Evolutionary conservation across 2,329 filamentous ascomycete species (phyloP).

Genomic region (Colletotrichum acutatum): DNA sequence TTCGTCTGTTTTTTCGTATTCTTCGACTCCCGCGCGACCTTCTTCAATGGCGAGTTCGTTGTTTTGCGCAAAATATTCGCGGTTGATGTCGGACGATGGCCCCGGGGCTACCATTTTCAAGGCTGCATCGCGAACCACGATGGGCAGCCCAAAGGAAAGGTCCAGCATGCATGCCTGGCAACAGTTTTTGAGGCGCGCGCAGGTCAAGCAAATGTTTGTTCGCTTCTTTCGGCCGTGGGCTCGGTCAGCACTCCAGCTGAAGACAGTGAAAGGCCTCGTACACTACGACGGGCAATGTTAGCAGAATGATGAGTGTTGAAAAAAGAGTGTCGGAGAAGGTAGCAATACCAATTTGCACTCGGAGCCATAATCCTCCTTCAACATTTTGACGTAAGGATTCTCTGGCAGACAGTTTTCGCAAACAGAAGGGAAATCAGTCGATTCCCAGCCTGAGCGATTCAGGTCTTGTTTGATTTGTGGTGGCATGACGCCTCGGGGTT

Average conservation of each 20-base stretch:
- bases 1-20: slow-evolving; percentile 96
- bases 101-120: slow-evolving; percentile 98
- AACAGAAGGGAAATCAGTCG: slow-evolving; percentile 88
- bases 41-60: slow-evolving; percentile 97
- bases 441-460: slow-evolving; percentile 96
- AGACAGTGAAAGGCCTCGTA: slow-evolving; percentile 94
- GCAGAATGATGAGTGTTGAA: slow-evolving; percentile 31
- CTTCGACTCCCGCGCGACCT: slow-evolving; percentile 84
- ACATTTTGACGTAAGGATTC: slow-evolving; percentile 98
- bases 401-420: slow-evolving; percentile 95
- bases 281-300: slow-evolving; percentile 58
- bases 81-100: slow-evolving; percentile 90
- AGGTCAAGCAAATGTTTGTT: slow-evolving; percentile 96
- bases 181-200: slow-evolving; percentile 97
- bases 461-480: slow-evolving; percentile 96
- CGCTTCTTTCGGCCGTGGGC: slow-evolving; percentile 88
- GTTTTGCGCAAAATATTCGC: slow-evolving; percentile 98
- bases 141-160: slow-evolving; percentile 92
- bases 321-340: not conserved
- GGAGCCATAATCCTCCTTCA: slow-evolving; percentile 95
- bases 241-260: slow-evolving; percentile 93
- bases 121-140: slow-evolving; percentile 93
- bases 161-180: slow-evolving; percentile 99
- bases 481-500: slow-evolving; percentile 68
- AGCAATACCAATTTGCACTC: slow-evolving; percentile 75